Evolutionary conservation across 2,329 filamentous ascomycete genomes (phyloP).

Genomic region (Cladophialophora yegresii): DNA sequence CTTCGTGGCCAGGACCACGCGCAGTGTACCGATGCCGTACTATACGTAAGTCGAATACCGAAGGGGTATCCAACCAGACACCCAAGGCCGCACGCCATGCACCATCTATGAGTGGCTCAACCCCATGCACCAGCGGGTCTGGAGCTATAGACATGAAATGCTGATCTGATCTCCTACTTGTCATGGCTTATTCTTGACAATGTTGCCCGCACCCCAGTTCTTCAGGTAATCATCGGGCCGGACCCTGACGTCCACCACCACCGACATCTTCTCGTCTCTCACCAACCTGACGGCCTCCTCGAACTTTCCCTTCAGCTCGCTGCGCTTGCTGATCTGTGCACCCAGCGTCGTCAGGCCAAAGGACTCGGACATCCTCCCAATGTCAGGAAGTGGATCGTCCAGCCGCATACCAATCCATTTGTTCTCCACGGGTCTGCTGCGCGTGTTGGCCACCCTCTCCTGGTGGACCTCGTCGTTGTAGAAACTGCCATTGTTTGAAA

Average conservation of each 20-base stretch:
- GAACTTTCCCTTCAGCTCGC: constrained; percentile 5
- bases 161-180: neutral
- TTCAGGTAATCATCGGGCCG: constrained; percentile 13
- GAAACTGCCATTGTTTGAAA: constrained; percentile 14
- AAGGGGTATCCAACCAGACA: too few relatives aligned
- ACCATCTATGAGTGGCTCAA: too few relatives aligned
- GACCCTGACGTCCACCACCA: constrained; percentile 11
- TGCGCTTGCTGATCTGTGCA: constrained; percentile 8
- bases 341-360: constrained; percentile 7
- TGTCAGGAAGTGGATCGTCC: constrained; percentile 10
- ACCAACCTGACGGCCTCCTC: constrained; percentile 7
- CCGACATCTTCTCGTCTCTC: constrained; percentile 2
- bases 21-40: too few relatives aligned
- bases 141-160: neutral
- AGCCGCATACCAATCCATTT: constrained; percentile 12
- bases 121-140: neutral
- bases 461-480: constrained; percentile 15
- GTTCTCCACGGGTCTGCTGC: constrained; percentile 8
- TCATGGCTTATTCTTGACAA: constrained; percentile 3
- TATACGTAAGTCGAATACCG: too few relatives aligned
- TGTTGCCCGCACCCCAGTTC: constrained; percentile 9
- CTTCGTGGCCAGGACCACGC: too few relatives aligned
- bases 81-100: too few relatives aligned
- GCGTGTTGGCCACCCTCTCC: constrained; percentile 6
- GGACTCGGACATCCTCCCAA: constrained; percentile 3